These are phyloP conservation scores for Corynespora cassiicola DNA, from an alignment of 2,329 filamentous ascomycete genomes.

Conservation along the genomic window DNA sequence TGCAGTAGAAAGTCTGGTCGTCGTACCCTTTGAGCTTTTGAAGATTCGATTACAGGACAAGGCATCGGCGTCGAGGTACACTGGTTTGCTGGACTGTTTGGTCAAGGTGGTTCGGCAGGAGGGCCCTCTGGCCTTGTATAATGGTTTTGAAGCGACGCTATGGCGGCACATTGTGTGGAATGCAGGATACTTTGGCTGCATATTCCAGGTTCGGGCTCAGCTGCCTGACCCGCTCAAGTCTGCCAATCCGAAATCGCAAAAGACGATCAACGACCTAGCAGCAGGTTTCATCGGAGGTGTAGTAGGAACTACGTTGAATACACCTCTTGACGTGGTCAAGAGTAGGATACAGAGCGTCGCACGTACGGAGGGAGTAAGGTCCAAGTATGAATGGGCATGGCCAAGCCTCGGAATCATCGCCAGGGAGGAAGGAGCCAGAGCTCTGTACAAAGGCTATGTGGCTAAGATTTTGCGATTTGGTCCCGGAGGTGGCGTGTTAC, in stretches of 20 bases:
- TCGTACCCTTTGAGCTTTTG: slow-evolving; percentile 38
- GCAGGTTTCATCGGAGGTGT: slow-evolving; percentile 38
- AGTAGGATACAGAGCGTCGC: slow-evolving; percentile 40
- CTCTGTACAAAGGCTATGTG: slow-evolving; percentile 39
- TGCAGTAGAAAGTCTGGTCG: slow-evolving; percentile 36
- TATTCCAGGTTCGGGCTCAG: slow-evolving; percentile 35
- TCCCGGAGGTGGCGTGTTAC: slow-evolving; percentile 34
- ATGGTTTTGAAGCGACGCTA: slow-evolving; percentile 39
- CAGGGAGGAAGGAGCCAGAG: slow-evolving; percentile 33
- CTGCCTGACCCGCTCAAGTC: slow-evolving; percentile 21
- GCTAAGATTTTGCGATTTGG: slow-evolving; percentile 39
- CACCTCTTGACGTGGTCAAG: slow-evolving; percentile 39
- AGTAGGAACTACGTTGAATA: slow-evolving; percentile 37
- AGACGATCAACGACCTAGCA: slow-evolving; percentile 33
- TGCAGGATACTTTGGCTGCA: slow-evolving; percentile 40
- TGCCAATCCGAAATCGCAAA: slow-evolving; percentile 25
- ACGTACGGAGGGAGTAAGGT: slow-evolving; percentile 26
- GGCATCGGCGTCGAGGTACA: slow-evolving; percentile 32
- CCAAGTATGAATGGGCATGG: slow-evolving; percentile 39
- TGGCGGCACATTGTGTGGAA: slow-evolving; percentile 43
- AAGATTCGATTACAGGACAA: slow-evolving; percentile 39
- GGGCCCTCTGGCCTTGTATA: slow-evolving; percentile 33
- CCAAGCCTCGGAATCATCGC: slow-evolving; percentile 32
- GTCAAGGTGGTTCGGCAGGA: slow-evolving; percentile 33
- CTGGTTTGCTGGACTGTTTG: slow-evolving; percentile 32